Base-by-base conservation (phyloP, 2,329 filamentous ascomycete genomes). In the Monilinia fructicola region DNA sequence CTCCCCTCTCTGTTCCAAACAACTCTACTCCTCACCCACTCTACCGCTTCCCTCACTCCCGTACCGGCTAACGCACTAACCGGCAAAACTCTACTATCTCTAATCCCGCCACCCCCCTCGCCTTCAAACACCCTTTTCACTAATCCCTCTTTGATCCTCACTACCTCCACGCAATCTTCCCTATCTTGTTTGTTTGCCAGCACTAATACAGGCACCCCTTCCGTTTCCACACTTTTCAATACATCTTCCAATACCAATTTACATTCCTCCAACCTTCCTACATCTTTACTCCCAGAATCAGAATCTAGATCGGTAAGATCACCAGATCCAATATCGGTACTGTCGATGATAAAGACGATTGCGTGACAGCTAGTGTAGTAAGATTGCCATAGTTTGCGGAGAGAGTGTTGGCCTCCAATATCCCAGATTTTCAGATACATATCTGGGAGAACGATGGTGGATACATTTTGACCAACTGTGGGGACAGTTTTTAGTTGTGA, bases 401-500 rank as follows among this genome's bases (percentile, higher is more conserved):
- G 85, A 38, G 87, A 90, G 76, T 95, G 88, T 79, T 99, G 95
- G 9, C 95, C 95, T 71, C 95, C 95, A 0, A 99, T 92, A 77
- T 99, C 95, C 95, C 95, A 98, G 74, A 99, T 90, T 82, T 97
- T 97, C 76, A 99, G 84, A 82, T 98, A 97, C 87, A 97, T 94
- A 78, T 97, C 92, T 21, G 92, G 90, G 31, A 98, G 84, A 28
- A 90, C 87, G 76, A 99, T 91, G 56, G 93, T 95, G 69, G 92
- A 91, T 71, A 98, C 93, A 79, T 98, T 98, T 78, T 98, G 95
- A 71, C 95, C 95, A 73, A 98, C 94, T 26, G 95, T 99, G 38
- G 95, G 95, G 10, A 98, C 94, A 54, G 94, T 97, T 77, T 95
- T 93, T 75, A 81, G 91, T 78, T 80, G 85, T 60, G 82, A 85